Percentiles rank a stretch among this genome's conserved stretches.
Conservation (phyloP, 164 flowering plant species). For the Houttuynia cordata region DNA sequence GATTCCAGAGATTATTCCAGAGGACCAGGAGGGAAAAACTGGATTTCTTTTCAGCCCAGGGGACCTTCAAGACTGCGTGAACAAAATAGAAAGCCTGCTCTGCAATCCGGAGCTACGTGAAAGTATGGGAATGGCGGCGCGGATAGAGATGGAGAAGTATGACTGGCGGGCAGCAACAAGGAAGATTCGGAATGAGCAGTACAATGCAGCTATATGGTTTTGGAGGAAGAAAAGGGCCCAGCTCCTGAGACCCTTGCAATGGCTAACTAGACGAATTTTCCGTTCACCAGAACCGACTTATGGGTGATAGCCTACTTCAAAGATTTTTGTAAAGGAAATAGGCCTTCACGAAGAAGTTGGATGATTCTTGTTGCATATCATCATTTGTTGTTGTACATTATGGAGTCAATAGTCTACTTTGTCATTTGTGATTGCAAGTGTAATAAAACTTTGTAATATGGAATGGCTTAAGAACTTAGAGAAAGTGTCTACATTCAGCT, state of each 20-base stretch:
- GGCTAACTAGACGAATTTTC: conserved; percentile 42
- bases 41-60: conserved; percentile 71
- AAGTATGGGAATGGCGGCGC: conserved; percentile 69
- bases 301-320: conserved; percentile 12
- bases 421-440: too few species aligned
- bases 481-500: too few species aligned
- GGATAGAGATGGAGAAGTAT: conserved; percentile 82
- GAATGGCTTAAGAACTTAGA: too few species aligned
- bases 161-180: conserved; percentile 89
- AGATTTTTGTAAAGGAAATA: too few species aligned
- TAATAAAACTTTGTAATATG: too few species aligned
- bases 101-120: conserved; percentile 41
- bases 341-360: too few species aligned
- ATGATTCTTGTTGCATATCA: too few species aligned
- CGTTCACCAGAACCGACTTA: conserved; percentile 41
- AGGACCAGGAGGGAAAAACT: conserved; percentile 65
- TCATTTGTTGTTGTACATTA: too few species aligned
- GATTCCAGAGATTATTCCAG: conserved; percentile 78
- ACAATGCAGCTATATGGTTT: conserved; percentile 95
- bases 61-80: conserved; percentile 79
- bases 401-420: too few species aligned
- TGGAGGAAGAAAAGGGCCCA: conserved; percentile 83
- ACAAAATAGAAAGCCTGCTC: conserved; percentile 60
- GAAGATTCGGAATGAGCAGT: conserved; percentile 77
- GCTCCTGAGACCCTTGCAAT: conserved; percentile 54